Base-by-base conservation (phyloP, 164 flowering plant species). In the Berberis vulgaris region DNA sequence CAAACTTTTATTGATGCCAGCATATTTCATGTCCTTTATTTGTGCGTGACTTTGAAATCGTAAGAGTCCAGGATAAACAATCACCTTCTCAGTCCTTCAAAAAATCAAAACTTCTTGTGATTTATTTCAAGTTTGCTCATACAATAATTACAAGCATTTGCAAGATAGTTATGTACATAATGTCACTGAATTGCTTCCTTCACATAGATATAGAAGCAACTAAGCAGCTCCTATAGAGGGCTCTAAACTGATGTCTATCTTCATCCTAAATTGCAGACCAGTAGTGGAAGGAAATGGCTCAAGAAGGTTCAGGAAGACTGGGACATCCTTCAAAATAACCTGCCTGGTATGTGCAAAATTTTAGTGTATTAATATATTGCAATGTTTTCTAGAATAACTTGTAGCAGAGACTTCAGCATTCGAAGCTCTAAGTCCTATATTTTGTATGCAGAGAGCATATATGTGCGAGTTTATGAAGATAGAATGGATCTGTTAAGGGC, bases 231-330 rank as follows among this genome's bases (percentile, higher is more conserved):
- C 41, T 1, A 6, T 39, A 54, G 61, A 61, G 9, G 38, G 52
- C 42, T 13, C 13, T 57, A 42, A 75, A 26, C 26, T 26, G 26
- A 26, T 26, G 26, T 26, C 26, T 26, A 26, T 26, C 26, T 26
- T 53, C 11, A 54, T 41, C 46, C 45, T 60, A 61, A 38, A 39
- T 69, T 80, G 68, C 91, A 95, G 97, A 77, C 58, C 66, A 80
- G 66, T 69, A 78, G 74, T 74, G 88, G 83, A 68, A 89, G 90
- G 77, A 89, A 84, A 69, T 95, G 98, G 98, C 76, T 86, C 40
- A 91, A 82, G 83, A 95, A 91, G 79, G 86, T 95, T 69, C 97
- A 95, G 59, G 95, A 86, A 78, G 99, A 95, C 66, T 95, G 99
- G 99, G 76, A 66, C 79, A 95, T 95, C 67, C 98, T 95, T 61